phyloP scores from a whole-genome alignment of 306 rosid genomes.

The Carpinus fangiana region DNA sequence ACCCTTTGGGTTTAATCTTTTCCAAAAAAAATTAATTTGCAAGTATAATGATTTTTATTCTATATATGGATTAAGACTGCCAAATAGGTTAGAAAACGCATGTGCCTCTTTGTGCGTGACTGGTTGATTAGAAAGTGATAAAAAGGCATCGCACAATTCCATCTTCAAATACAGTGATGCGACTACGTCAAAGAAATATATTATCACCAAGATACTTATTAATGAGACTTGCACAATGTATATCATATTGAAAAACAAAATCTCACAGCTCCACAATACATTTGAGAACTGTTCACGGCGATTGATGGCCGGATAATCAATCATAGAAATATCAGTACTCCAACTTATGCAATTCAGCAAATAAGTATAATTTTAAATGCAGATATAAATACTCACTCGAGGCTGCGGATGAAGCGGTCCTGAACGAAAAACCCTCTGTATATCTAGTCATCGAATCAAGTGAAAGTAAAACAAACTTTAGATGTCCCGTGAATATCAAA shows the following conservation, averaged over 20 bases:
- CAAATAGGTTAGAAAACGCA: neutral
- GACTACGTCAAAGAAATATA: neutral
- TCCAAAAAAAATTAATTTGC: neutral
- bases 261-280: neutral
- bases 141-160: slow-evolving; percentile 9
- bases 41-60: neutral
- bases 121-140: neutral
- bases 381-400: slow-evolving; percentile 50
- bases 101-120: neutral
- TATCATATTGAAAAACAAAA: neutral
- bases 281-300: neutral
- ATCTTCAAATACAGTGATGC: slow-evolving; percentile 8
- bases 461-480: slow-evolving; percentile 43
- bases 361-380: neutral
- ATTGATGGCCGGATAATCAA: neutral
- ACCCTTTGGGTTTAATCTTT: no score
- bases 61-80: neutral
- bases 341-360: neutral
- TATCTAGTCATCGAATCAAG: slow-evolving; percentile 63
- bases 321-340: neutral
- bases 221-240: neutral
- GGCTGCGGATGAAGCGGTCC: slow-evolving; percentile 88
- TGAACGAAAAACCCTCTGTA: slow-evolving; percentile 83
- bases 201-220: neutral
- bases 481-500: slow-evolving; percentile 9